A percentile compares a stretch with the other conserved stretches of the same genome.
Conservation (phyloP, 2,329 filamentous ascomycete genomes). For the Coniochaeta sp. region DNA sequence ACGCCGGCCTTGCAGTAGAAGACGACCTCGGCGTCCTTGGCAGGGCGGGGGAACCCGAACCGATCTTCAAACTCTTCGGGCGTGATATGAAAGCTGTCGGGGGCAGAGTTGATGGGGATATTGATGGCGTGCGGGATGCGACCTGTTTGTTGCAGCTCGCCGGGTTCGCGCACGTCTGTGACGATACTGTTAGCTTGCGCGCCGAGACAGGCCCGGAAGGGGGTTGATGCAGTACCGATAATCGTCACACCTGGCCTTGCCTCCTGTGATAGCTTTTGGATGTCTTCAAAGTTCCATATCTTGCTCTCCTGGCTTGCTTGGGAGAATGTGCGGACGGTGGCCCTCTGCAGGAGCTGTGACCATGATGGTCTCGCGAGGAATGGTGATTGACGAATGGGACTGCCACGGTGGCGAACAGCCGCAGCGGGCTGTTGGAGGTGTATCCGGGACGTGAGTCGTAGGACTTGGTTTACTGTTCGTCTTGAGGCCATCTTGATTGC, state of each 20-base stretch:
- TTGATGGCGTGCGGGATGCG: slow-evolving; percentile 76
- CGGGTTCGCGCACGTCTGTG: slow-evolving; percentile 64
- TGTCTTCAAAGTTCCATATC: slow-evolving; percentile 40
- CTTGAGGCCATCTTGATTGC: slow-evolving; percentile 6
- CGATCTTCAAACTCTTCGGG: slow-evolving; percentile 75
- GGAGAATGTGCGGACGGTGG: slow-evolving; percentile 18
- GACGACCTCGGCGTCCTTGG: slow-evolving; percentile 51
- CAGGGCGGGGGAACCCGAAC: slow-evolving; percentile 68
- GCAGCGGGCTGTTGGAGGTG: not conserved
- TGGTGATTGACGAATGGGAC: not conserved
- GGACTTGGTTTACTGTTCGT: not conserved
- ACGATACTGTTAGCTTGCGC: not conserved
- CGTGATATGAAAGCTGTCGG: slow-evolving; percentile 71
- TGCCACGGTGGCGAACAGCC: not conserved
- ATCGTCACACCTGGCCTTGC: slow-evolving; percentile 29
- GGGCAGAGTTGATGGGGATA: slow-evolving; percentile 68
- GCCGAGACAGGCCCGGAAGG: not conserved
- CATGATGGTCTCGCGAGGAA: not conserved
- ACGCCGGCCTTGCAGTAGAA: slow-evolving; percentile 96
- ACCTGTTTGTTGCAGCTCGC: slow-evolving; percentile 56
- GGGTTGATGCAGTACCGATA: slow-evolving; percentile 33
- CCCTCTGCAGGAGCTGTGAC: not conserved
- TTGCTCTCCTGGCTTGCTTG: slow-evolving; percentile 22
- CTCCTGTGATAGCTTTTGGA: slow-evolving; percentile 26
- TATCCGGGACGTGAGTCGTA: not conserved